Evolutionary conservation across 2,329 filamentous ascomycete species (phyloP).

Genomic region (Penicillium sclerotigenum): DNA sequence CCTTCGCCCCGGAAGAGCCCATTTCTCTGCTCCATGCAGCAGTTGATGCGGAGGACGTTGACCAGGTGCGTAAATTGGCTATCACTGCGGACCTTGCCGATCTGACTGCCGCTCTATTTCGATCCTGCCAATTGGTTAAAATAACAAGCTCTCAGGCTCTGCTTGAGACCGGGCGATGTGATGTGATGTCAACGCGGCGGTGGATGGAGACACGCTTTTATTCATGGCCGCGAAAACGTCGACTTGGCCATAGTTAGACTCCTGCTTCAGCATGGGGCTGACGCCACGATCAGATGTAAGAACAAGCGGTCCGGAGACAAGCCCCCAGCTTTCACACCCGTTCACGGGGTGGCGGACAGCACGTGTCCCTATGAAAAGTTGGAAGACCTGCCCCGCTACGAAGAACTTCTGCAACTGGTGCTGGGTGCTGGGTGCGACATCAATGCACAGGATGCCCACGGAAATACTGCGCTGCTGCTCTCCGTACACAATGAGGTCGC

Average conservation of each 20-base stretch:
- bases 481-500: background rate
- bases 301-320: background rate
- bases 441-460: conserved; percentile 5
- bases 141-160: background rate
- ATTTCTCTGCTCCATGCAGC: conserved; percentile 2
- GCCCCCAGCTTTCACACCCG: background rate
- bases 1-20: background rate
- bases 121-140: conserved; percentile 5
- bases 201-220: conserved; percentile 8
- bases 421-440: conserved; percentile 13
- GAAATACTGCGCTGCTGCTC: conserved; percentile 1
- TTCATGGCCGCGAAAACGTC: conserved; percentile 2
- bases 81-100: conserved; percentile 1
- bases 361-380: background rate
- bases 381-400: background rate
- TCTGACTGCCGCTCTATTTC: conserved; percentile 7
- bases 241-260: conserved; percentile 2
- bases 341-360: background rate
- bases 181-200: conserved; percentile 8
- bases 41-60: conserved; percentile 4
- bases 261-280: conserved; percentile 13
- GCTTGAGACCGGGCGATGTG: conserved; percentile 1
- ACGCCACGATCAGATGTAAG: background rate
- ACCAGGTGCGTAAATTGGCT: conserved; percentile 3
- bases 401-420: conserved; percentile 1